Base-by-base conservation (phyloP, 2,329 filamentous ascomycete genomes). In the Pseudohalonectria lignicola region DNA sequence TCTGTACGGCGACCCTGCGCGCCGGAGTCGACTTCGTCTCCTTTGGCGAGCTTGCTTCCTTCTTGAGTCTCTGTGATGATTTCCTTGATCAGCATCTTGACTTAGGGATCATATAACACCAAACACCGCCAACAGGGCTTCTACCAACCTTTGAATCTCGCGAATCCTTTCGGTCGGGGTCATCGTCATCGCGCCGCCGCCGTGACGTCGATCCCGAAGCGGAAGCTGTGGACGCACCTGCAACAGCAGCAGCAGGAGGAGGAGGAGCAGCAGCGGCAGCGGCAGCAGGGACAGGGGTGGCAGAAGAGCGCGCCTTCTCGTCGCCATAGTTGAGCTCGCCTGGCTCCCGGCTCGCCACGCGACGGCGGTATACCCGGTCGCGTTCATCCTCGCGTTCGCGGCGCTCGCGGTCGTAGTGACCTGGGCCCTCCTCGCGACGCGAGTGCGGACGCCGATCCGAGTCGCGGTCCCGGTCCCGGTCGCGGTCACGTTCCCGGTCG, bases 281-380 rank as follows among this genome's bases (percentile, higher is more conserved):
- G 31, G 31, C 4, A 34, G 31, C 31, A 13, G 31, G 21, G 16
- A 13, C 17, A 45, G 51, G n/a, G n/a, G n/a, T n/a, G n/a, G n/a
- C n/a, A n/a, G n/a, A n/a, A n/a, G n/a, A n/a, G n/a, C n/a, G n/a
- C n/a, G n/a, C n/a, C n/a, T 72, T 65, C 59, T 82, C 67, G 57
- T 90, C 86, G 43, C 90, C 87, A 56, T 95, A 95, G 53, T 93
- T 88, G 42, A 96, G 73, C 56, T 94, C 87, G 52, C 93, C 87
- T 44, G 86, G 79, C 49, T 80, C 76, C 31, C 86, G 81, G 53
- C 87, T 86, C 31, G 60, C 59, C 43, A 65, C 56, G 41, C 86
- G 86, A 49, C 88, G 84, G 41, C 86, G 79, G 59, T 94, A 95
- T 37, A 82, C 69, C 42, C 86, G 78, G 61, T 96, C 92, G 39